Evolutionary conservation across 2,329 filamentous ascomycete genomes (phyloP).

Genomic region (Exserohilum rostratum): DNA sequence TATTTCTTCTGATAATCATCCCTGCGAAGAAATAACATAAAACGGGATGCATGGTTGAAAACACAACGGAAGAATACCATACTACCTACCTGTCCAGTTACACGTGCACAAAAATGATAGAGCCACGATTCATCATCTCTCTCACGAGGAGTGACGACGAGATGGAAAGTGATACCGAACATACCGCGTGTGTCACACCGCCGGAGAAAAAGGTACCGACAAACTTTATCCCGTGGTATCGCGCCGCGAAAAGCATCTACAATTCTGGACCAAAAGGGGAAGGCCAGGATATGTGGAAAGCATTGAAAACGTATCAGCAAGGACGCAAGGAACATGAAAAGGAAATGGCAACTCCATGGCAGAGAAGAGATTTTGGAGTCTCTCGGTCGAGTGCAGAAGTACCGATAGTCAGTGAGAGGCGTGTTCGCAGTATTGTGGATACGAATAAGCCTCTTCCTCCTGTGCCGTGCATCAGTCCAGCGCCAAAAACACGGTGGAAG

Average conservation of each 20-base stretch:
- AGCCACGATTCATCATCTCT: slow-evolving; percentile 4
- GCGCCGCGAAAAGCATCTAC: slow-evolving; percentile 28
- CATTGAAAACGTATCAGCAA: slow-evolving; percentile 23
- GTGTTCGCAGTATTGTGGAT: slow-evolving; percentile 4
- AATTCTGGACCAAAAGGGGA: slow-evolving; percentile 33
- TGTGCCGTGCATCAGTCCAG: slow-evolving; percentile 4
- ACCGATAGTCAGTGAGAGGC: slow-evolving; percentile 11
- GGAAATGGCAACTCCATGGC: neutral
- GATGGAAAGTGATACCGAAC: slow-evolving; percentile 8
- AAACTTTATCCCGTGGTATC: slow-evolving; percentile 1
- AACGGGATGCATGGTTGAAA: too few species aligned
- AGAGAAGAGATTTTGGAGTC: slow-evolving; percentile 6
- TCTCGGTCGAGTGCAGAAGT: slow-evolving; percentile 19
- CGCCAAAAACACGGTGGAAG: neutral
- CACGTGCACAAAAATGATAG: slow-evolving; percentile 1
- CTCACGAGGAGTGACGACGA: slow-evolving; percentile 10
- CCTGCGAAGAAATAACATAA: too few species aligned
- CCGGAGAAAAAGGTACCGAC: neutral
- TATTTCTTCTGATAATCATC: too few species aligned
- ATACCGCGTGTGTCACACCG: slow-evolving; percentile 8
- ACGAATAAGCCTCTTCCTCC: slow-evolving; percentile 25
- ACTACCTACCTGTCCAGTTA: too few species aligned
- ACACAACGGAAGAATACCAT: too few species aligned
- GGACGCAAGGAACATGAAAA: slow-evolving; percentile 12
- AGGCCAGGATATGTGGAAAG: slow-evolving; percentile 30